Evolutionary conservation across 202 grass and related monocot genomes (phyloP), one percentile per base, ranked within the genome.

Genomic region (Elaeis oleifera): DNA sequence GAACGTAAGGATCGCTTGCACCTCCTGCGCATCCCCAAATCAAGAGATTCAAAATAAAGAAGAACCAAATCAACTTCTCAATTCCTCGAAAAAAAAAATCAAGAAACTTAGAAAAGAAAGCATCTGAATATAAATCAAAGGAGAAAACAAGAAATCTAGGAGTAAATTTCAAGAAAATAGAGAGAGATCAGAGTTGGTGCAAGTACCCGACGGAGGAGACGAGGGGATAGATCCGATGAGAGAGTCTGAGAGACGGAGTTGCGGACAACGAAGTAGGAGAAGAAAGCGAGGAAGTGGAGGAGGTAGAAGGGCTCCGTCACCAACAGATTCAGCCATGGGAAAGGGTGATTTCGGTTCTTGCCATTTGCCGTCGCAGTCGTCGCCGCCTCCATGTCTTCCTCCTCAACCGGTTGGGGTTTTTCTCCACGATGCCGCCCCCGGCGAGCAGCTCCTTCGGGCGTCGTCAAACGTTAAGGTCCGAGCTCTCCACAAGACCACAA

Each of bases 231-330:
- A 60, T 89, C 85, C 18, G 83, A 65, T 23, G 70, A 65, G 54
- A 72, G 18, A 28, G 22, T 39, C 19, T 56, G 65, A 3, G 26
- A 9, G 28, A 51, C 85, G 50, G 77, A 18, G 63, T 71, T 77
- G 72, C 88, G 94, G 57, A 75, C 80, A 39, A 72, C 88, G 70
- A 99, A 87, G 82, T 94, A 94, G 56, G 88, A 89, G 85, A 92
- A 94, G 72, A 94, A 89, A 51, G 85, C 88, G 61, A 94, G 53
- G 52, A 92, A 61, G 78, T 99, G 88, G 32, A 99, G 79, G 51
- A 99, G 65, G 68, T 99, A 99, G 78, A 78, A 99, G 44, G 94
- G 82, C 63, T 94, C 85, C 1, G 88, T 86, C 54, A 85, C 81
- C 59, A 82, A 70, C 63, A 72, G 18, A 67, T 99, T 78, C 1